phyloP scores from a whole-genome alignment of 108 stramenopile genomes.

The Discostella stelligeroides region DNA sequence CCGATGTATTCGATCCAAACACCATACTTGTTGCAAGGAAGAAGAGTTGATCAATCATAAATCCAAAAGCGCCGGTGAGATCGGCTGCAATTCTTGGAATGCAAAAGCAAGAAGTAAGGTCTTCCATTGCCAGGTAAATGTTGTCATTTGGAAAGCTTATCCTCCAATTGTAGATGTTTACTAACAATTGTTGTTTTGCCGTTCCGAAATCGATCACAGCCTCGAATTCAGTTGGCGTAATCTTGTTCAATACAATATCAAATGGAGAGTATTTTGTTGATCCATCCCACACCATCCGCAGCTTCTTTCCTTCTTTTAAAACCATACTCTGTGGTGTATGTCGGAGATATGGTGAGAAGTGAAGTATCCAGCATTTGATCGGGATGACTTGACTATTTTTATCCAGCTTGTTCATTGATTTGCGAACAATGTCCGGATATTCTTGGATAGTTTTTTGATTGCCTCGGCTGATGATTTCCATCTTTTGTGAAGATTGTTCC shows the following conservation, averaged over 20 bases:
- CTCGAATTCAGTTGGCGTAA: background rate
- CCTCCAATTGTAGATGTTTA: background rate
- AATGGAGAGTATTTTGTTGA: background rate
- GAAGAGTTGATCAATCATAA: background rate
- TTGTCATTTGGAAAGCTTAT: background rate
- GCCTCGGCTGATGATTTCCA: background rate
- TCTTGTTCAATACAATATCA: background rate
- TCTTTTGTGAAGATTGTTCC: background rate
- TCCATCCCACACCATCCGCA: background rate
- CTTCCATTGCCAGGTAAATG: no score
- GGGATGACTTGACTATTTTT: conserved; percentile 10
- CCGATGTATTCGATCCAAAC: no score
- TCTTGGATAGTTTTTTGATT: no score
- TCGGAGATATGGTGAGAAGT: background rate
- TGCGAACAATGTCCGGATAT: background rate
- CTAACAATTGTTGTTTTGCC: background rate
- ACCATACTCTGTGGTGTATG: background rate
- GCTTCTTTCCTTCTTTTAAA: background rate
- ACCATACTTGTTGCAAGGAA: no score
- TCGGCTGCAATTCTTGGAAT: no score
- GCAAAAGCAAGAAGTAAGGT: no score
- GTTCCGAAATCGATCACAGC: background rate
- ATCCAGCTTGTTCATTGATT: conserved; percentile 25
- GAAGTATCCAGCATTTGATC: background rate
- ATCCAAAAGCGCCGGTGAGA: background rate